Evolutionary conservation across 768 basidiomycete genomes (phyloP), one percentile per base, ranked within the genome.

Genomic region (Boletellus emodensis): DNA sequence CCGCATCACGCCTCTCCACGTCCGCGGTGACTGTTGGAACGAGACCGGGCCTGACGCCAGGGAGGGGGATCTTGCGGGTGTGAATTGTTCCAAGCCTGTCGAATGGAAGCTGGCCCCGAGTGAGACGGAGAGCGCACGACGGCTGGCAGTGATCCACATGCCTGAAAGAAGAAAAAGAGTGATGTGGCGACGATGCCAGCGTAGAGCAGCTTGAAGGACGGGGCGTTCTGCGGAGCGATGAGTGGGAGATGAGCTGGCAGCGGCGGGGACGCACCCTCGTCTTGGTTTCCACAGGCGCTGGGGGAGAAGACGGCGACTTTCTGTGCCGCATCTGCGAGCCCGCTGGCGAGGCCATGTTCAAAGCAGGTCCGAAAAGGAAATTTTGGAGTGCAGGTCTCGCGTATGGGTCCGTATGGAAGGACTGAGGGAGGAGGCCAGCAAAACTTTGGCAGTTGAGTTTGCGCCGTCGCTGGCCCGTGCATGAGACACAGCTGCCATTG

Each of bases 1-100:
- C 73, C 0, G 87, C 90, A 40, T 84, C 78, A 33, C 83, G 78
- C 64, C 81, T 87, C 20, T 66, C 59, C 7, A 72, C 61, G 62
- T 94, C 93, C 0, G 84, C 81, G 15, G 63, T 45, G 48, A 81
- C 73, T 8, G 40, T 57, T 24, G 62, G 60, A 12, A 44, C 36
- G 6, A 49, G 24, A 3, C 51, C 50, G 13, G 53, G 52, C 28
- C 54, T 63, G 38, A 68, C 40, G 2, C 68, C 66, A 6, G 45
- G 46, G 7, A 68, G 22, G 22, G 32, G 15, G 3, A 24, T 43
- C 41, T 54, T 20, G 42, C 17, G 7, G 28, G 50, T 28, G 37
- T 44, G 53, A 51, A 35, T 20, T 15, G 48, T 51, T 1, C 20
- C 26, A 20, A 52, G 56, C 26, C 26, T 24, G 40, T n/a, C 41